Evolutionary conservation across 2,329 filamentous ascomycete genomes (phyloP).

Genomic region (Diplodia sapinea): DNA sequence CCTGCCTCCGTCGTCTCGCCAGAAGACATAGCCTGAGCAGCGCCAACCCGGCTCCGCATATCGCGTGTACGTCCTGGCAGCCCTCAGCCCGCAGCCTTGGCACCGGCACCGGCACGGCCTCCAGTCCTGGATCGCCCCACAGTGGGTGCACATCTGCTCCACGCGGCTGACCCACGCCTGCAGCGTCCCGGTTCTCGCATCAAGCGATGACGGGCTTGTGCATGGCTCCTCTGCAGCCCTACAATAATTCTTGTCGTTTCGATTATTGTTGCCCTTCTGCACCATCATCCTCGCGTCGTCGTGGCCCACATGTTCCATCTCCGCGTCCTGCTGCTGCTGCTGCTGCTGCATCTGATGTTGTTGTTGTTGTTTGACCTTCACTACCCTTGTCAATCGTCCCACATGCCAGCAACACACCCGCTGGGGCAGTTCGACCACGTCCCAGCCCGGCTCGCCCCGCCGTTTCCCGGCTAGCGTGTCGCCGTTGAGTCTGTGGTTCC

Average conservation of each 20-base stretch:
- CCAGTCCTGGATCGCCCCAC: slow-evolving; percentile 41
- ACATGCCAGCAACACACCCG: slow-evolving; percentile 46
- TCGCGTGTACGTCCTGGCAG: slow-evolving; percentile 42
- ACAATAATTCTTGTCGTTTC: not conserved
- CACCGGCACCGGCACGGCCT: slow-evolving; percentile 40
- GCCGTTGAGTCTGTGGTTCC: not conserved
- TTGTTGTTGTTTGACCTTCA: slow-evolving; percentile 33
- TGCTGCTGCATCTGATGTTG: too few species aligned
- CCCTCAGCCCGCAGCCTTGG: slow-evolving; percentile 40
- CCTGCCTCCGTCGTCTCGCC: slow-evolving; percentile 6
- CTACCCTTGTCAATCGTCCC: slow-evolving; percentile 37
- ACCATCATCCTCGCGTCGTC: not conserved
- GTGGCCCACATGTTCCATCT: not conserved
- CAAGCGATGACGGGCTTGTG: not conserved
- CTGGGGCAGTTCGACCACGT: slow-evolving; percentile 41
- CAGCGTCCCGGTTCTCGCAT: not conserved
- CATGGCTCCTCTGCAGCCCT: not conserved
- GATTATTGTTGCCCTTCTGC: too few species aligned
- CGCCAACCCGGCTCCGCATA: slow-evolving; percentile 32
- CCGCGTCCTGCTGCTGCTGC: not conserved
- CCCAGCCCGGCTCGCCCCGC: slow-evolving; percentile 12
- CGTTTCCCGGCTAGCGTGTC: not conserved
- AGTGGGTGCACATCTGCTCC: slow-evolving; percentile 45
- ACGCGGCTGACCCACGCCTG: slow-evolving; percentile 36
- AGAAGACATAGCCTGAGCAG: slow-evolving; percentile 13